Evolutionary conservation across 805 yeast genomes (phyloP).

Genomic region (Wickerhamiella slavikovae): DNA sequence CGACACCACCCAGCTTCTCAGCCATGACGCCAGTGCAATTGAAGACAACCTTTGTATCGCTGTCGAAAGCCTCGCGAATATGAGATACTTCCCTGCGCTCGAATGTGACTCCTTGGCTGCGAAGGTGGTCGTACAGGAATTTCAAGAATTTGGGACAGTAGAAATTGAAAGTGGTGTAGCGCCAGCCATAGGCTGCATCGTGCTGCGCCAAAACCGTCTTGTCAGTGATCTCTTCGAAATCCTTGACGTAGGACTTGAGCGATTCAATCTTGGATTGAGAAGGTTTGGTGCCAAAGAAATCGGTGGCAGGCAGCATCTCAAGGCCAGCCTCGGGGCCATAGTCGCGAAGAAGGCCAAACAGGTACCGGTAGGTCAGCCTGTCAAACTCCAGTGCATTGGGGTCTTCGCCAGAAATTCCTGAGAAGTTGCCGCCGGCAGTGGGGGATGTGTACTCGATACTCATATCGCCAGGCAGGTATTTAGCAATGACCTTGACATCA

Average conservation of each 20-base stretch:
- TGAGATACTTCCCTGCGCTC: conserved; percentile 27
- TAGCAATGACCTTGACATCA: conserved; percentile 38
- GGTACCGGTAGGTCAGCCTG: conserved; percentile 32
- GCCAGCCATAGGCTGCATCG: conserved; percentile 36
- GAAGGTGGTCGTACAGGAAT: conserved; percentile 26
- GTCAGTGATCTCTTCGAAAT: conserved; percentile 21
- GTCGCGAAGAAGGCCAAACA: conserved; percentile 22
- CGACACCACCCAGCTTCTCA: conserved; percentile 37
- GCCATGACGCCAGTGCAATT: conserved; percentile 70
- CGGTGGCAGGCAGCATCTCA: conserved; percentile 33
- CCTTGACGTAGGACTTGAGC: conserved; percentile 28
- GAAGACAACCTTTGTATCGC: conserved; percentile 29
- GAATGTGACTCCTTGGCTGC: conserved; percentile 30
- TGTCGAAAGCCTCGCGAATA: conserved; percentile 29
- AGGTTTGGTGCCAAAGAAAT: conserved; percentile 34
- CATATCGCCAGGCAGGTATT: conserved; percentile 60
- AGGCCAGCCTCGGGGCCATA: conserved; percentile 39
- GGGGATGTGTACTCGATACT: conserved; percentile 60
- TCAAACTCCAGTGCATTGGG: conserved; percentile 30
- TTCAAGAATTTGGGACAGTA: conserved; percentile 44
- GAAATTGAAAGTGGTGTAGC: conserved; percentile 44
- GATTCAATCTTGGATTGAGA: conserved; percentile 27
- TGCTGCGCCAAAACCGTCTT: conserved; percentile 22
- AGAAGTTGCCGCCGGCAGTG: conserved; percentile 53
- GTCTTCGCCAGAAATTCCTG: conserved; percentile 41